Base-by-base conservation (phyloP, 192 early-diverging fungal genomes). In the Dispira simplex region DNA sequence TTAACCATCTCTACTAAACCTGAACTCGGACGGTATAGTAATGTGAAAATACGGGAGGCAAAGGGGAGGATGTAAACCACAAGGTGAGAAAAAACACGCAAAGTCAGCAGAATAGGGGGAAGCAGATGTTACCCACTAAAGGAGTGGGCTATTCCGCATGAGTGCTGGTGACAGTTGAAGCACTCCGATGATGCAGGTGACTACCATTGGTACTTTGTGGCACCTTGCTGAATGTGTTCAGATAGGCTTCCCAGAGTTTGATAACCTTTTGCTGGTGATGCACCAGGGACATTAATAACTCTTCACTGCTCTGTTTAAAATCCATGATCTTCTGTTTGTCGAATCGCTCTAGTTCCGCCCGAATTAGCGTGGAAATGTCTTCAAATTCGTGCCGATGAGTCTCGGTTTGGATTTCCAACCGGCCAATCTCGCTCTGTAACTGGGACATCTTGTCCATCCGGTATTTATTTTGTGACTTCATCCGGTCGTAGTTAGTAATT, bases 241-340 rank as follows among this genome's bases (percentile, higher is more conserved):
- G 64, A 44, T 75, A 78, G 9, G 67, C 46, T 46, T 78, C 77
- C 77, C 79, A 81, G 56, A 79, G 68, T n/a, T 62, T 44, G 20
- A 76, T 70, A 52, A 88, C 84, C 79, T 91, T 74, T 46, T 87
- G 83, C 73, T 93, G 89, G 46, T 83, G 86, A 54, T 86, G 81
- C 55, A 93, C 77, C 77, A 91, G 83, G 27, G 82, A 82, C 46
- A 75, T 70, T 70, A 93, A 76, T 44, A 88, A 89, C 4, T 76
- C 65, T 63, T 90, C 86, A 46, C 90, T 76, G 46, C 83, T 73
- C 39, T 76, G 77, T 66, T 86, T 81, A 66, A 93, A 90, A 64
- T 93, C 91, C 46, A 81, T 79, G 26, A 90, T 84, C 46, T 87
- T 85, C 58, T 87, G 83, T 8, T 74, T 73, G 69, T 93, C 91